Evolutionary conservation across 495 filamentous ascomycete genomes (phyloP), one percentile per base, ranked within the genome.

Genomic region (Penicillium desertorum): DNA sequence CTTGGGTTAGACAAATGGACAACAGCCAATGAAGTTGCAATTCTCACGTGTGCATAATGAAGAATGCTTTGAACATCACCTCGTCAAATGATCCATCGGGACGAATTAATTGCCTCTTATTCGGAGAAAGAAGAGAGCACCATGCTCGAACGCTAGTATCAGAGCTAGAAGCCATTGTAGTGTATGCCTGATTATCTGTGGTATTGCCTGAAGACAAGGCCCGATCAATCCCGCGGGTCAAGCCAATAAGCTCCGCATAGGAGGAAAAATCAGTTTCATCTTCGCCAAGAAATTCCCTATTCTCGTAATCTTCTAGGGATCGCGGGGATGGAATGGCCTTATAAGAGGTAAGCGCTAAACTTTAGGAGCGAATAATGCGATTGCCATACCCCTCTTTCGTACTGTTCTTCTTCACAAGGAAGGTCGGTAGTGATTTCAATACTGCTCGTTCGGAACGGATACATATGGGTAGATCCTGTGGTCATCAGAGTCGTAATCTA

Each of bases 21-120:
- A 6, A 12, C 1, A 25, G 5, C 12, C 4, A 41, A 14, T 17
- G 19, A 8, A 9, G 17, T 27, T 27, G 1, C 17, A 17, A 16
- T 2, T 34, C 47, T 27, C 30, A 65, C 59, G 63, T 62, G 30
- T 62, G 56, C 42, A 65, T 62, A 20, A 65, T 59, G 17, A 65
- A 62, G 11, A 59, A 51, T 2, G 63, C 63, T 14, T 65, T 65
- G 45, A 65, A 65, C 27, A 65, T 61, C 10, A 65, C 54, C 42
- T 65, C 63, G 34, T 65, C 63, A 10, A 65, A 50, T 9, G 59
- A 51, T 7, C 63, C 63, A 34, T 65, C 57, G 3, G 23, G 49
- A 3, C 59, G 59, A 14, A 62, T 52, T 10, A 62, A 36, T 30
- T 59, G 30, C n/a, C 47, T 51, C 45, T 62, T 65, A 7, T 49